Conservation (phyloP, 805 yeast species). For the Sungouiozyma ichnusensis region DNA sequence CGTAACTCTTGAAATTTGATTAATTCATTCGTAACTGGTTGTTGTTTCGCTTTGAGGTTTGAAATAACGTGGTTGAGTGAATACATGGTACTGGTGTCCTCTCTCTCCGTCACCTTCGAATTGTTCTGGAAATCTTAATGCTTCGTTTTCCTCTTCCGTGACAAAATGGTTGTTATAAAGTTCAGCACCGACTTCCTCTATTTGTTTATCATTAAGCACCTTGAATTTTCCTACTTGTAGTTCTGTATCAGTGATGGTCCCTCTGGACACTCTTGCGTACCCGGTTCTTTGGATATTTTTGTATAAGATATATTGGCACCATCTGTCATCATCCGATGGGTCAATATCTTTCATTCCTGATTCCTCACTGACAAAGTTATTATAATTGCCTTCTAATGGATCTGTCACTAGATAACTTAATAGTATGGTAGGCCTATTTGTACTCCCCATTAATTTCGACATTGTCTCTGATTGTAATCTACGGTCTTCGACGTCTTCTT, state of each 20-base stretch:
- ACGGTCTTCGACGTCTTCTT: constrained; percentile 92
- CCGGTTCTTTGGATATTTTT: constrained; percentile 80
- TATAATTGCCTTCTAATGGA: constrained; percentile 83
- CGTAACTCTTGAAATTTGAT: too few species aligned
- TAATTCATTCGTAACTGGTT: too few species aligned
- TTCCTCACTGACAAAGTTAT: constrained; percentile 73
- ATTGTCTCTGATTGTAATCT: constrained; percentile 72
- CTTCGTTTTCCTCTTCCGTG: constrained; percentile 41
- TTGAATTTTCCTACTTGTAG: constrained; percentile 90
- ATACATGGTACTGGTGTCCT: constrained; percentile 89
- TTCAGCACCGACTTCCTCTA: constrained; percentile 25
- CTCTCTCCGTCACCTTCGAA: constrained; percentile 88
- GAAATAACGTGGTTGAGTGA: constrained; percentile 85
- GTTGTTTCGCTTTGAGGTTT: not conserved
- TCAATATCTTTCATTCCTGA: constrained; percentile 92
- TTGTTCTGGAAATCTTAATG: constrained; percentile 62
- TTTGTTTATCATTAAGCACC: constrained; percentile 32
- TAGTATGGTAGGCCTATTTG: constrained; percentile 74
- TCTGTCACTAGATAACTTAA: constrained; percentile 84
- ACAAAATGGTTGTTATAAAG: constrained; percentile 49
- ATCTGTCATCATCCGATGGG: constrained; percentile 87
- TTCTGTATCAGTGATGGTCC: constrained; percentile 93
- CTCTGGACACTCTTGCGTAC: constrained; percentile 87
- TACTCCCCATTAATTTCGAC: constrained; percentile 68
- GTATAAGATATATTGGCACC: constrained; percentile 95